Evolutionary conservation across 2,329 filamentous ascomycete genomes (phyloP).

Genomic region (Ophiocordyceps camponoti-leonardi): DNA sequence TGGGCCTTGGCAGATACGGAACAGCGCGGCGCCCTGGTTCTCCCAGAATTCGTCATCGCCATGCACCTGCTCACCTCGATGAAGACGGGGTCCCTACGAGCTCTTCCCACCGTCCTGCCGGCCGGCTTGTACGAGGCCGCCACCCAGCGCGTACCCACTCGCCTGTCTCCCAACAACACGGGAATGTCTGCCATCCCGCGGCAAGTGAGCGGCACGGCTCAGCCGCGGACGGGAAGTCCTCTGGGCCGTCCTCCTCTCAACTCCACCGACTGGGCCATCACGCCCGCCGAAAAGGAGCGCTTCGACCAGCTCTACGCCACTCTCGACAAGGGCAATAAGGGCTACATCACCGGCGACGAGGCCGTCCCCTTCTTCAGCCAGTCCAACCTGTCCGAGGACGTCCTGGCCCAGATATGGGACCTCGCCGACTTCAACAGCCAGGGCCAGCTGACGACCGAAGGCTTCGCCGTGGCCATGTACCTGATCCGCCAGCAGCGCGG

Average conservation of each 20-base stretch:
- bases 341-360: conserved; percentile 83
- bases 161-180: conserved; percentile 33
- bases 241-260: conserved; percentile 32
- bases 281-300: conserved; percentile 63
- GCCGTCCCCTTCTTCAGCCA: conserved; percentile 89
- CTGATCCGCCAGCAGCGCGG: conserved; percentile 80
- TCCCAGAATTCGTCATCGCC: conserved; percentile 90
- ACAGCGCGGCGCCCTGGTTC: conserved; percentile 70
- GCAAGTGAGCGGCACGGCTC: conserved; percentile 58
- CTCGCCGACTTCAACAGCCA: conserved; percentile 86
- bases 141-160: conserved; percentile 39
- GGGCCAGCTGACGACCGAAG: conserved; percentile 69
- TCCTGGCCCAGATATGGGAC: conserved; percentile 90
- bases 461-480: conserved; percentile 96
- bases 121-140: conserved; percentile 83
- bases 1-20: conserved; percentile 93
- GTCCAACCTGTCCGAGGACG: conserved; percentile 75
- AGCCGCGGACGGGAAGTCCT: conserved; percentile 45
- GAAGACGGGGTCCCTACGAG: conserved; percentile 67
- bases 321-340: conserved; percentile 64
- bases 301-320: conserved; percentile 77
- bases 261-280: conserved; percentile 59
- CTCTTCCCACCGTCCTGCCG: conserved; percentile 64
- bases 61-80: conserved; percentile 94
- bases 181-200: conserved; percentile 55